Percentiles rank a stretch among this genome's conserved stretches.
Conservation (phyloP, 352 stramenopile genomes). For the Phytopythium ostracodes region DNA sequence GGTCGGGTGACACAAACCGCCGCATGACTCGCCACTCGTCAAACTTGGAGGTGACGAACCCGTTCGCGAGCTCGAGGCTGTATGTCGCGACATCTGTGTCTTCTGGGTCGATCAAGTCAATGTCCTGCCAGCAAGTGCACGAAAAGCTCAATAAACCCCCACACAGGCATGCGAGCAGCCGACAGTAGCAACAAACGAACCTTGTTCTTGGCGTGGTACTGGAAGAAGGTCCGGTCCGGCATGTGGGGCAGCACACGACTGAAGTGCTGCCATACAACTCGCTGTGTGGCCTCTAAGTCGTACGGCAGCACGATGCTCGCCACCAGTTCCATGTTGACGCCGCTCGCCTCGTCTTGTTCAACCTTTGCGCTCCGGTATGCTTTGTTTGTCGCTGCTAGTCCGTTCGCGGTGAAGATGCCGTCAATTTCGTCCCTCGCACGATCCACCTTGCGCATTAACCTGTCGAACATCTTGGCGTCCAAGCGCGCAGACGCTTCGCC, state of each 20-base stretch:
- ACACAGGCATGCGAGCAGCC: too few relatives aligned
- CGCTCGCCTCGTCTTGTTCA: conserved; percentile 9
- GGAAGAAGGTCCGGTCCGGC: conserved; percentile 12
- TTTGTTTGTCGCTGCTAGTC: conserved; percentile 7
- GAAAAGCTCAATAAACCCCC: too few relatives aligned
- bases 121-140: too few relatives aligned
- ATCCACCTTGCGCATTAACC: neutral
- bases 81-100: neutral
- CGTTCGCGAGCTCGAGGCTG: conserved; percentile 2
- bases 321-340: conserved; percentile 21
- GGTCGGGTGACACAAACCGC: neutral
- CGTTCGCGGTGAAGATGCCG: conserved; percentile 3
- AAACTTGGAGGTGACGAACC: conserved; percentile 1
- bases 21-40: conserved; percentile 1
- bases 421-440: neutral
- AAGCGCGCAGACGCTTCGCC: neutral
- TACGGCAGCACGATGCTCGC: conserved; percentile 24
- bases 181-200: conserved; percentile 38
- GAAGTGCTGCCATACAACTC: conserved; percentile 23
- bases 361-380: conserved; percentile 15
- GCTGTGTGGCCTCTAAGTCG: conserved; percentile 11
- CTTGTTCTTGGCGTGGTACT: conserved; percentile 49
- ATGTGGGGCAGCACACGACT: neutral
- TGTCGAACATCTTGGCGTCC: conserved; percentile 6
- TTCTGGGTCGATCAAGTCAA: neutral